Evolutionary conservation across 23 red algal genomes (phyloP).

Genomic region (Gracilaria domingensis): DNA sequence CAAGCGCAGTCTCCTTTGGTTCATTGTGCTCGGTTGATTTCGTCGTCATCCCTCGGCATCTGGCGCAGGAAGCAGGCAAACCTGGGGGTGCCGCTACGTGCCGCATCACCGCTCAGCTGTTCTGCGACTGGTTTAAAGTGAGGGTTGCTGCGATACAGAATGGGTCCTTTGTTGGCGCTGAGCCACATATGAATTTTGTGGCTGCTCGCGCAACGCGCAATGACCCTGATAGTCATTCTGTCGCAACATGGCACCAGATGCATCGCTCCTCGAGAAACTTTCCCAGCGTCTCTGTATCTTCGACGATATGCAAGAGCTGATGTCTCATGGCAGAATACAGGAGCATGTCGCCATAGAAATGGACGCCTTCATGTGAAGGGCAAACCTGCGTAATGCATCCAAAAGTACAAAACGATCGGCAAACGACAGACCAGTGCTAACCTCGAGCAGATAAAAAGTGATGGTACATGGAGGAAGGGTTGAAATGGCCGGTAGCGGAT

Average conservation of each 20-base stretch:
- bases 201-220: constrained; percentile 57
- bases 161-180: background rate
- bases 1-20: constrained; percentile 70
- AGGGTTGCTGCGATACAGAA: background rate
- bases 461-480: constrained; percentile 26
- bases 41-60: background rate
- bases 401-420: constrained; percentile 60
- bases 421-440: constrained; percentile 50
- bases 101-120: background rate
- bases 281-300: constrained; percentile 44
- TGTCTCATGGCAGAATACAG: constrained; percentile 67
- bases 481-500: constrained; percentile 40
- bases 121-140: background rate
- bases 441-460: constrained; percentile 62
- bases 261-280: constrained; percentile 31
- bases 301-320: constrained; percentile 74
- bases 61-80: no score
- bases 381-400: constrained; percentile 73
- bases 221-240: constrained; percentile 56
- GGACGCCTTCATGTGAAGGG: constrained; percentile 71
- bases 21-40: background rate
- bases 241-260: constrained; percentile 48
- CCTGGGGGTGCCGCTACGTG: background rate
- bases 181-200: constrained; percentile 16
- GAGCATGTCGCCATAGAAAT: constrained; percentile 75